phyloP scores from a whole-genome alignment of 345 rosid genomes.

The Sisymbrium altissimum region DNA sequence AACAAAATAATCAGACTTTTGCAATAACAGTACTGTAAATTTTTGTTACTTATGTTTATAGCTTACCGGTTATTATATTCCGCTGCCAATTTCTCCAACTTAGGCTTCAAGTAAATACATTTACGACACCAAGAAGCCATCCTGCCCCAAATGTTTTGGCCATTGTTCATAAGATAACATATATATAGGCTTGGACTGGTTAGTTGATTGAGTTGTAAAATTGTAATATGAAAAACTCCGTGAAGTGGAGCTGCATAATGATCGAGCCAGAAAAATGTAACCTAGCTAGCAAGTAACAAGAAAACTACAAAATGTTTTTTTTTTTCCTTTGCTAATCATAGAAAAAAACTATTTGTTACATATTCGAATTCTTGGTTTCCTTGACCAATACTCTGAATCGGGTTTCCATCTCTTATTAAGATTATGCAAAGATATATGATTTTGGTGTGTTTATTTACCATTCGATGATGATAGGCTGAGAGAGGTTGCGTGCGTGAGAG shows the following conservation, averaged over 20 bases:
- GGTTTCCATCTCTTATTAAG: neutral
- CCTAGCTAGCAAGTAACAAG: neutral
- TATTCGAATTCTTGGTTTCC: too few species aligned
- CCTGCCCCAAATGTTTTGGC: conserved; percentile 38
- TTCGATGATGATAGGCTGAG: conserved; percentile 77
- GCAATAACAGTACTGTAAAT: neutral
- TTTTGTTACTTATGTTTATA: neutral
- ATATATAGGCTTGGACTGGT: neutral
- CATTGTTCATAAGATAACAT: conserved; percentile 7
- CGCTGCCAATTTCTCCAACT: conserved; percentile 80
- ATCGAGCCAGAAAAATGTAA: neutral
- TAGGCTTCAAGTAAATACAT: conserved; percentile 93
- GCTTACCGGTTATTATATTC: conserved; percentile 49
- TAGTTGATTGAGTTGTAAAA: neutral
- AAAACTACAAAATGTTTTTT: neutral
- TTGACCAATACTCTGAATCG: too few species aligned
- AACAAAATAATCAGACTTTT: neutral
- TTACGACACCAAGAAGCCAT: conserved; percentile 98
- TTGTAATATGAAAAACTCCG: neutral
- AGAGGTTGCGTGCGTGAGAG: conserved; percentile 47
- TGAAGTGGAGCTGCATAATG: neutral
- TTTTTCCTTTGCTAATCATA: too few species aligned
- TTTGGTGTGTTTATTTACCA: conserved; percentile 49
- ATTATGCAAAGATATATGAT: neutral
- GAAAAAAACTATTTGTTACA: neutral